Evolutionary conservation across 2,329 filamentous ascomycete genomes (phyloP), one percentile per base, ranked within the genome.

Genomic region (Neocucurbitaria cava): DNA sequence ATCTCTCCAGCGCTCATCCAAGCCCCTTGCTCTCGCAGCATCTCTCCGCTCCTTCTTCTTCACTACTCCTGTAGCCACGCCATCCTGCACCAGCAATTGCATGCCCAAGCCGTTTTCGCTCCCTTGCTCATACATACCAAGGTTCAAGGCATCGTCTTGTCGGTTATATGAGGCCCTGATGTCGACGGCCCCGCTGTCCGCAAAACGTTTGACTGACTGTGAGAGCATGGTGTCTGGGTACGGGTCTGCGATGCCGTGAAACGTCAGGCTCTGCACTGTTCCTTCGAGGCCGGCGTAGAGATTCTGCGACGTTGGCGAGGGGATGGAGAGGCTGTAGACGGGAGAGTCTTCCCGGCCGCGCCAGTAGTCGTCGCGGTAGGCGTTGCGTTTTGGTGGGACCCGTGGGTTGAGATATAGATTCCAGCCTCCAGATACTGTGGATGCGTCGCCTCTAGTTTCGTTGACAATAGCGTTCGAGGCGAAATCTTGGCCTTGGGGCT

Each of bases 261-360:
- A 77, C 2, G 77, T 76, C 3, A 83, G 64, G 52, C 75, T 73
- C 17, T 82, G 62, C 3, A 82, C 69, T 1, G 66, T 66, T 40
- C 77, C 78, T 64, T 82, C 80, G 3, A 83, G 67, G 2, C 81
- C 81, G 3, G 79, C 80, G 51, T 79, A 83, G 10, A 83, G 52
- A 26, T 74, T 76, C 0, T 78, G 75, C 0, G 79, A 82, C 11
- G 60, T 71, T 1, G 76, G 52, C 0, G 79, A 81, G 0, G 81
- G 76, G 0, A 78, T 76, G 0, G 80, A 80, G 7, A 83, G 72
- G 8, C 76, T 77, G 66, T 83, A 83, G 9, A 83, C 72, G 2
- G 79, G 77, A 1, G 78, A 80, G 46, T 78, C 56, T 38, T 67
- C 60, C 1, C 58, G 61, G 1, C 58, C 49, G 8, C 62, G 61